These are phyloP conservation scores for Fragilariopsis cylindrus DNA, from an alignment of 108 stramenopile species.

Conservation along the genomic window DNA sequence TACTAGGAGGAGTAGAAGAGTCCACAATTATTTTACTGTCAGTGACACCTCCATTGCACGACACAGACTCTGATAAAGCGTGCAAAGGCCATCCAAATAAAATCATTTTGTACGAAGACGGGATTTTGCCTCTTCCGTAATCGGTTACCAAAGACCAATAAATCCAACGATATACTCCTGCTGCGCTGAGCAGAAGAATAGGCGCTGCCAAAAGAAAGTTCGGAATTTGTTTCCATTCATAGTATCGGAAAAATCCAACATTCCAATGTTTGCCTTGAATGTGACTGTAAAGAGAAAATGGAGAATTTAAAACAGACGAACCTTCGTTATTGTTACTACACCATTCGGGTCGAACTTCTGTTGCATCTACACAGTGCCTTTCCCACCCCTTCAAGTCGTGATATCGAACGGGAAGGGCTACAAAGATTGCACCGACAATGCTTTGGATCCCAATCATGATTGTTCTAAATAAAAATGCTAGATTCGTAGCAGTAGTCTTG, in stretches of 20 bases:
- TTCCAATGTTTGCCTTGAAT: conserved; percentile 87
- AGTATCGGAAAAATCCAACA: conserved; percentile 83
- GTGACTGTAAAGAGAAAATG: conserved; percentile 75
- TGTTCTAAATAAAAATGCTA: conserved; percentile 4
- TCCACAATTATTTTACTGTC: too few species aligned
- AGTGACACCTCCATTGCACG: background rate
- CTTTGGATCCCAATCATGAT: conserved; percentile 14
- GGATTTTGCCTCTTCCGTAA: conserved; percentile 36
- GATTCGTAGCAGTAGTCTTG: background rate
- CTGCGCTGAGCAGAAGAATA: conserved; percentile 44
- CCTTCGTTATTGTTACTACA: conserved; percentile 13
- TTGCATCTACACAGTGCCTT: conserved; percentile 43
- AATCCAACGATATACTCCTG: conserved; percentile 64
- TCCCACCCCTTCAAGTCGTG: conserved; percentile 60
- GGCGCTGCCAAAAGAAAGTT: conserved; percentile 83
- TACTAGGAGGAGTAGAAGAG: too few species aligned
- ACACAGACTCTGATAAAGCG: conserved; percentile 31
- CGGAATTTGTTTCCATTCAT: conserved; percentile 75
- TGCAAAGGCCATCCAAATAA: conserved; percentile 34
- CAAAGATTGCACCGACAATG: conserved; percentile 33
- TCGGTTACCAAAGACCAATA: conserved; percentile 31
- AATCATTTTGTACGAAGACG: background rate
- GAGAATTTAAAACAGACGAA: conserved; percentile 1
- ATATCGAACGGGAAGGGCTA: conserved; percentile 48
- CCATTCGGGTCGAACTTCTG: conserved; percentile 47